Base-by-base conservation (phyloP, 768 basidiomycete species). In the Lactarius hatsudake region DNA sequence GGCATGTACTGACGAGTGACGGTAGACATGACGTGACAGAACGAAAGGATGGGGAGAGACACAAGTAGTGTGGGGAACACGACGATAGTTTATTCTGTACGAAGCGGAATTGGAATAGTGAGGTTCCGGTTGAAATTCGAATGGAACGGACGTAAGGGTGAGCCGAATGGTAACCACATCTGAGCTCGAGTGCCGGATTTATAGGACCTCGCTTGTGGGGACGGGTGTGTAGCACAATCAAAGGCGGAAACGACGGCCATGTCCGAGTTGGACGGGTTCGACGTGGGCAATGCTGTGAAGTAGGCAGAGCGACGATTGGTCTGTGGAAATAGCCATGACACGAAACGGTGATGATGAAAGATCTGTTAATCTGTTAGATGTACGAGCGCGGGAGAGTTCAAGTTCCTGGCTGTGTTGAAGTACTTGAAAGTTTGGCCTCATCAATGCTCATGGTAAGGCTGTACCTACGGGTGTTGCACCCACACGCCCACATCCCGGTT, bases 1-100 rank as follows among this genome's bases (percentile, higher is more conserved):
- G 64, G 70, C 58, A 59, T 62, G 54, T 63, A 62, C 40, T 71
- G 63, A 8, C 70, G 59, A 15, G 68, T 61, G 18, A 65, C 54
- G 13, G 70, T 42, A 58, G 58, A 56, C 70, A 71, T 71, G 55
- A 48, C 56, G 38, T 15, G 54, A 65, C 38, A 57, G 42, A 20
- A 28, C 38, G 48, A 38, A 60, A 40, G 12, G 20, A 26, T 32
- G 28, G 59, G 40, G 34, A 48, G 48, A 59, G 38, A 60, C 5
- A 34, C 32, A 28, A 54, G 23, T 2, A 28, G 40, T 12, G 61
- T 26, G 28, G 54, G 62, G 7, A 12, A 26, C 51, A 23, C 51
- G 51, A 53, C 5, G 26, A 26, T 23, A 28, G 51, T 53, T 53
- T 53, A 53, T 42, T 42, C 42, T 57, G 59, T 61, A 69, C 61